These are phyloP conservation scores for Linanthus parryae DNA, from an alignment of 148 eudicot genomes.

Conservation along the genomic window DNA sequence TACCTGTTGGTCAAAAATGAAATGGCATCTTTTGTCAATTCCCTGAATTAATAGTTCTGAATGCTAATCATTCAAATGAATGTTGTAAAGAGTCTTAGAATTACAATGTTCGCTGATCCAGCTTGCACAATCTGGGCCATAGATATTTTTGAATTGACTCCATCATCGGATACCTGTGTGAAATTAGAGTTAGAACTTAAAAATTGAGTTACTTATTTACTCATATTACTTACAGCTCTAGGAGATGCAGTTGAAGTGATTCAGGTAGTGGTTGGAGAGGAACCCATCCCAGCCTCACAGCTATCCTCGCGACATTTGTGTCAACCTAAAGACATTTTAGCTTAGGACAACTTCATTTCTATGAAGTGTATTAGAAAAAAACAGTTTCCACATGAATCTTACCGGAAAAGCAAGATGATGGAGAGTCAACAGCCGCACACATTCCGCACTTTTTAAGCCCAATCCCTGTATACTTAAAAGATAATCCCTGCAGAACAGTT, in stretches of 20 bases:
- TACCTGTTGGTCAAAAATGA: no score
- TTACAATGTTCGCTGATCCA: conserved; percentile 63
- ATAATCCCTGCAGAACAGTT: conserved; percentile 44
- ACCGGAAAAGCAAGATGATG: conserved; percentile 61
- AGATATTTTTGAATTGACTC: conserved; percentile 63
- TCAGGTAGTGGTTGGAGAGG: conserved; percentile 60
- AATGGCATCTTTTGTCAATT: no score
- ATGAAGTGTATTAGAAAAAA: not conserved
- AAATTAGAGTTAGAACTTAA: conserved; percentile 1
- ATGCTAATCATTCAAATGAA: no score
- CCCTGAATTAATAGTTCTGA: no score
- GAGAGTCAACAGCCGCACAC: conserved; percentile 51
- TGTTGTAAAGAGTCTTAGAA: conserved; percentile 9
- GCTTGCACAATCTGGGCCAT: conserved; percentile 67
- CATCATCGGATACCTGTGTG: conserved; percentile 51
- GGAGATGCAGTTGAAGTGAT: conserved; percentile 50
- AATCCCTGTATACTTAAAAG: conserved; percentile 46
- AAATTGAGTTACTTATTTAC: no score
- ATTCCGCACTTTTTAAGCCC: conserved; percentile 60
- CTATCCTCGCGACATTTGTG: conserved; percentile 51
- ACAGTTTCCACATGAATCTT: conserved; percentile 13
- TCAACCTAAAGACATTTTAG: conserved; percentile 33
- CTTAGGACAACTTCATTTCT: not conserved
- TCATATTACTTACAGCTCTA: conserved; percentile 42
- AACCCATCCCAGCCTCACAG: conserved; percentile 61